These are phyloP conservation scores for Mycena rebaudengoi DNA, from an alignment of 768 basidiomycete genomes.

Conservation along the genomic window DNA sequence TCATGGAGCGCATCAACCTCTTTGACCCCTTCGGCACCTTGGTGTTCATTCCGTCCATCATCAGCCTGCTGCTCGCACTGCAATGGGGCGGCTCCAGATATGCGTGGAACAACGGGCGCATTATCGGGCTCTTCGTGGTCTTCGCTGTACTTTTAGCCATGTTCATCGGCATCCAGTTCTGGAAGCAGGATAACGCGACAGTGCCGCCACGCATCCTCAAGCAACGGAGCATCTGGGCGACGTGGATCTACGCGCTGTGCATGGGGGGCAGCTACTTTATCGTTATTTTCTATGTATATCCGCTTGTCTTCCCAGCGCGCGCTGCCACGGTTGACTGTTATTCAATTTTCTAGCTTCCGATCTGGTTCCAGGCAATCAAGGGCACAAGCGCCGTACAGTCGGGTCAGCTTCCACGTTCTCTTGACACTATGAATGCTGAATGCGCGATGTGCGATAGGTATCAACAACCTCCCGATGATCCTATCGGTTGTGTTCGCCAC, in stretches of 20 bases:
- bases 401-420: too few relatives aligned
- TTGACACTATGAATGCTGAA: too few relatives aligned
- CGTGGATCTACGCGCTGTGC: not conserved
- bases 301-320: not conserved
- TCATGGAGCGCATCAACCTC: conserved; percentile 11
- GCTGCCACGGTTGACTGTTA: not conserved
- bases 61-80: conserved; percentile 40
- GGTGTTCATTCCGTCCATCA: conserved; percentile 16
- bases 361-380: conserved; percentile 46
- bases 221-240: conserved; percentile 13
- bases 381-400: conserved; percentile 37
- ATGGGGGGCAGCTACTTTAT: conserved; percentile 17
- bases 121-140: conserved; percentile 27
- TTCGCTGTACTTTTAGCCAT: conserved; percentile 17
- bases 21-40: conserved; percentile 22
- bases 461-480: conserved; percentile 43
- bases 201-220: conserved; percentile 11
- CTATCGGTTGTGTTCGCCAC: conserved; percentile 48
- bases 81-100: conserved; percentile 54
- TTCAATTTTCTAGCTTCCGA: not conserved
- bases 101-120: conserved; percentile 51
- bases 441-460: too few relatives aligned
- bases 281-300: conserved; percentile 3
- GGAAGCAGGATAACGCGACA: conserved; percentile 11
- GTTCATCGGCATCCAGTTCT: conserved; percentile 22